Percentiles rank a stretch among this genome's conserved stretches.
phyloP scores from a whole-genome alignment of 2,329 filamentous ascomycete species.

The Colletotrichum caudatum region DNA sequence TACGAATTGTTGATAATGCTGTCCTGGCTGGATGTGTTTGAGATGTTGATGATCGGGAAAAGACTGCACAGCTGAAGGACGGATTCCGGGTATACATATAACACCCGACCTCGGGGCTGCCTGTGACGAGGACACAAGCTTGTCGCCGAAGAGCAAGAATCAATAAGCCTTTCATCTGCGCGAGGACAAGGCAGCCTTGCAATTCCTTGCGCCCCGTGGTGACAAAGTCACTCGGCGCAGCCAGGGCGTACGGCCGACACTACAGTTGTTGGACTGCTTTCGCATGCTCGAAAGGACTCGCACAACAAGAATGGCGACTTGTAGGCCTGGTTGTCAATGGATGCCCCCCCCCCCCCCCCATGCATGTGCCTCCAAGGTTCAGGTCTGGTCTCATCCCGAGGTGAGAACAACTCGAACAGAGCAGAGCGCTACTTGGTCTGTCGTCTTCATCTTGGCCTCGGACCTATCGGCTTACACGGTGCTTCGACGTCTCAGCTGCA shows the following conservation, averaged over 20 bases:
- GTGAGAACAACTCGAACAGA: not conserved
- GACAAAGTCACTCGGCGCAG: not conserved
- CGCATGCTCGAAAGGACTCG: not conserved
- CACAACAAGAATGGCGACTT: not conserved
- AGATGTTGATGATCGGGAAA: not conserved
- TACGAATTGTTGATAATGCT: too few relatives aligned
- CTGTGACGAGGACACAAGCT: not conserved
- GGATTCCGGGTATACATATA: not conserved
- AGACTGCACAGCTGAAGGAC: not conserved
- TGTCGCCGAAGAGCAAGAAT: not conserved
- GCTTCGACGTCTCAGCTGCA: not conserved
- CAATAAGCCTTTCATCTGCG: not conserved
- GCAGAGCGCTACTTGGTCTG: not conserved
- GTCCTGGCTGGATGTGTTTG: not conserved
- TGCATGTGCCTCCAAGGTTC: not conserved
- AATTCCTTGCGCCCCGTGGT: not conserved
- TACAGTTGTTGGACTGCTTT: not conserved
- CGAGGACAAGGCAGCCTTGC: not conserved
- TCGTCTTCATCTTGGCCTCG: not conserved
- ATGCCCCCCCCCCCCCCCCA: too few relatives aligned
- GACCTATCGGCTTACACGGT: not conserved
- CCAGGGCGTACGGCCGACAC: not conserved
- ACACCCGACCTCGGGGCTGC: not conserved
- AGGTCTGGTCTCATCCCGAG: too few relatives aligned
- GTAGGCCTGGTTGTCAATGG: not conserved